Evolutionary conservation across 805 yeast genomes (phyloP).

Genomic region (Tetrapisispora namnaoensis): DNA sequence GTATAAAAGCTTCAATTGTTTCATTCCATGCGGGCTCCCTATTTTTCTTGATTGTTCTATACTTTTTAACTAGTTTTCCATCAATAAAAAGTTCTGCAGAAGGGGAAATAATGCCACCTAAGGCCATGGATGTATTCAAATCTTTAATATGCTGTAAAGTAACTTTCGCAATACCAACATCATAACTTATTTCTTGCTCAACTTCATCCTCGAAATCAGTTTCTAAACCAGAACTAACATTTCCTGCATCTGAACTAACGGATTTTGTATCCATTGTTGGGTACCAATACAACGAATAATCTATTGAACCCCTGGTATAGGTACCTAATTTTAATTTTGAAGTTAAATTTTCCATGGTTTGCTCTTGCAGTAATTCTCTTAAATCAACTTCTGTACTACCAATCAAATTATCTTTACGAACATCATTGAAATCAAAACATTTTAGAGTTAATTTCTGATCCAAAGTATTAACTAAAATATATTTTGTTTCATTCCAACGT

Average conservation of each 20-base stretch:
- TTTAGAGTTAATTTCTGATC: constrained; percentile 48
- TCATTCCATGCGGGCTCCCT: constrained; percentile 71
- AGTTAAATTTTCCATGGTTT: constrained; percentile 18
- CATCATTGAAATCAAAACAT: constrained; percentile 45
- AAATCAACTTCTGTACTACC: constrained; percentile 47
- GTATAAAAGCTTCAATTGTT: constrained; percentile 49
- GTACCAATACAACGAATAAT: constrained; percentile 43
- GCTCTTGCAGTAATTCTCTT: constrained; percentile 48
- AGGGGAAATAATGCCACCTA: constrained; percentile 42
- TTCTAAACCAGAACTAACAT: constrained; percentile 11
- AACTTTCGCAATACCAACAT: constrained; percentile 63
- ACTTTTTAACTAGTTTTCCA: constrained; percentile 42
- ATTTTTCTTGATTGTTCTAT: constrained; percentile 53
- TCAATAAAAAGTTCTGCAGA: constrained; percentile 58
- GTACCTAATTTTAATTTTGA: constrained; percentile 31
- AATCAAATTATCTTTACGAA: constrained; percentile 44
- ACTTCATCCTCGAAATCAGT: constrained; percentile 9
- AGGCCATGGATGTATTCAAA: constrained; percentile 43
- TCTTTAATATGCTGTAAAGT: constrained; percentile 50
- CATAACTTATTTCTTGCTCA: constrained; percentile 38
- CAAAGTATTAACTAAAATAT: constrained; percentile 46
- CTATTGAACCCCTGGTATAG: constrained; percentile 46
- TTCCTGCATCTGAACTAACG: constrained; percentile 5
- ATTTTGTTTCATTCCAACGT: constrained; percentile 56
- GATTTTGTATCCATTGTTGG: constrained; percentile 27